Conservation (phyloP, 768 basidiomycete genomes). For the Hortiboletus flavorubellus region DNA sequence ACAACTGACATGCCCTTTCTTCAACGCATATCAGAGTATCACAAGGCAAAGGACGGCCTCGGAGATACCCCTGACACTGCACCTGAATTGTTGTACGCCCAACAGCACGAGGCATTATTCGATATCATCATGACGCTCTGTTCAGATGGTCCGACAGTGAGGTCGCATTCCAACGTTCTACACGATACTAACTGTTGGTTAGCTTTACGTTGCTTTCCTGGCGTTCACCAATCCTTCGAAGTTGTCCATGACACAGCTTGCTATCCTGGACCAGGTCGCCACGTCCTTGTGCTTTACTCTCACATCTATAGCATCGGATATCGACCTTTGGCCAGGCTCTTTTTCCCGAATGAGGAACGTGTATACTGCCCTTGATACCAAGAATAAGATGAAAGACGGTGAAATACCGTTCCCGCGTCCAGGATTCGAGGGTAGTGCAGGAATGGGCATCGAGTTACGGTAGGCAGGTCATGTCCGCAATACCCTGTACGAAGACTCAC, state of each 20-base stretch:
- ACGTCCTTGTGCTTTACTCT: constrained; percentile 24
- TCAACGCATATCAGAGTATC: constrained; percentile 16
- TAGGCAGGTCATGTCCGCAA: not conserved
- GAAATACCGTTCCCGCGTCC: constrained; percentile 22
- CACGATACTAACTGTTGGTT: not conserved
- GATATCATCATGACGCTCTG: constrained; percentile 9
- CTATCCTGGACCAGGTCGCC: constrained; percentile 28
- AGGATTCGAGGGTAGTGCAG: constrained; percentile 7
- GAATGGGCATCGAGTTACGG: constrained; percentile 20
- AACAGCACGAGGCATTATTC: not conserved
- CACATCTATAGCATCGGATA: constrained; percentile 1
- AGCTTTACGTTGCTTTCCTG: constrained; percentile 31
- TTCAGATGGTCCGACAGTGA: constrained; percentile 18
- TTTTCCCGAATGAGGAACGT: constrained; percentile 22
- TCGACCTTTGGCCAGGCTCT: constrained; percentile 9
- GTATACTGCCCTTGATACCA: constrained; percentile 19
- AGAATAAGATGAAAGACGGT: constrained; percentile 29
- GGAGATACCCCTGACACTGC: constrained; percentile 11
- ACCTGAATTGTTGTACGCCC: constrained; percentile 13
- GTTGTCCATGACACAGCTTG: constrained; percentile 30
- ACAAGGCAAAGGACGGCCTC: constrained; percentile 18
- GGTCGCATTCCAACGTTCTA: not conserved
- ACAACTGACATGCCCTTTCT: not conserved
- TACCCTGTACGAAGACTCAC: not conserved
- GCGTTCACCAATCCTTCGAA: constrained; percentile 25